Evolutionary conservation across 2,329 filamentous ascomycete genomes (phyloP), one percentile per base, ranked within the genome.

Genomic region (Microsporum ferrugineum): DNA sequence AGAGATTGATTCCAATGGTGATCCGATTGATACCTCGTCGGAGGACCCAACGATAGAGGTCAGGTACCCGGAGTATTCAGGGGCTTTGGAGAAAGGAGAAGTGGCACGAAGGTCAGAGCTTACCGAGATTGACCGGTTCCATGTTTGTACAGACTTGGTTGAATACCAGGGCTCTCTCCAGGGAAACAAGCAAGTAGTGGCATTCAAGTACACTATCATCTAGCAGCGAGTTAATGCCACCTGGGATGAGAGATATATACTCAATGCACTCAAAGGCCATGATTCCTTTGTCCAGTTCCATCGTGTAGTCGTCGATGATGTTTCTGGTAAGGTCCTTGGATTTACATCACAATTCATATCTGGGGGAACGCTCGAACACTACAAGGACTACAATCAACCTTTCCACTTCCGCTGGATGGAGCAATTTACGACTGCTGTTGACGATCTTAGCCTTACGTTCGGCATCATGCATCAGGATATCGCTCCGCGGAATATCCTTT

Each of bases 401-500:
- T 61, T 63, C 59, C 61, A 63, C 55, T 63, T 61, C 23, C 27
- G 55, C 10, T 62, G 60, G 60, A n/a, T 63, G 17, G 55, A 59
- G 31, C 59, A 63, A 47, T 53, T 63, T 45, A 61, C 60, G 5
- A 31, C 39, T 29, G 62, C 57, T 10, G 36, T 63, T 39, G 62
- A 63, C 31, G 62, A 62, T 8, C 27, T 63, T 10, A 60, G 60
- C 38, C 57, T 63, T 17, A 27, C 12, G 3, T 63, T 56, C 36
- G 62, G 62, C 1, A 17, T 62, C 17, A 58, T 61, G 49, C 62
- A 63, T 29, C 56, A 62, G 51, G 62, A 63, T 41, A 33, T 63
- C 45, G 60, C 62, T 23, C 62, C 60, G 3, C 57, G 62, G 14
- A 63, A 63, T 38, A 39, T 63, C 31, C n/a, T 60, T 7, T 10